phyloP scores from a whole-genome alignment of 139 green algal genomes.

The Tetraselmis chui region DNA sequence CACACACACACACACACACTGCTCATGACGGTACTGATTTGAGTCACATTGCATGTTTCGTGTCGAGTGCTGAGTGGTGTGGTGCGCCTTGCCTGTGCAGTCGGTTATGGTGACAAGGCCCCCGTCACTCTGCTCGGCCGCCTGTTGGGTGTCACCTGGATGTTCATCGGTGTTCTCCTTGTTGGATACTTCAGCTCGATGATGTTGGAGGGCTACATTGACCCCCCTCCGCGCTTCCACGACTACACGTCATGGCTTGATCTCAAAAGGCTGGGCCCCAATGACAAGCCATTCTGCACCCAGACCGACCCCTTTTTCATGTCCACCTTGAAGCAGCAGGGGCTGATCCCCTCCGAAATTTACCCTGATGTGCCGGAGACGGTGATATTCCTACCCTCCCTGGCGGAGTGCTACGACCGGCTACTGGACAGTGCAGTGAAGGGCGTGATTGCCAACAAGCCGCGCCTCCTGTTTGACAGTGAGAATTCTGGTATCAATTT shows the following conservation, averaged over 20 bases:
- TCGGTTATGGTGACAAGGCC: not conserved
- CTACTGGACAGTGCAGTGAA: too few relatives aligned
- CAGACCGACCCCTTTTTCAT: not conserved
- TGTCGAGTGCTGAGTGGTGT: too few relatives aligned
- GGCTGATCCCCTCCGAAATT: not conserved
- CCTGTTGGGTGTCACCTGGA: not conserved
- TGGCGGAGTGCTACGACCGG: not conserved
- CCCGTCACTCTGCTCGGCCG: not conserved
- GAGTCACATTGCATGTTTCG: too few relatives aligned
- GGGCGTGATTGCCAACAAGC: not conserved
- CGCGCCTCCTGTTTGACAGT: not conserved
- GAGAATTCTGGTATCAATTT: not conserved
- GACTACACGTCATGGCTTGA: not conserved
- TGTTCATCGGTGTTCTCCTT: not conserved
- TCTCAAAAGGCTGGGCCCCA: not conserved
- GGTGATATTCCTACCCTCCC: not conserved
- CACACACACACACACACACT: too few relatives aligned
- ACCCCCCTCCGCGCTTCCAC: not conserved
- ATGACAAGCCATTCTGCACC: not conserved
- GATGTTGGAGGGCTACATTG: not conserved
- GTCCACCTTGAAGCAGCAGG: not conserved
- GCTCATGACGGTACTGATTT: too few relatives aligned
- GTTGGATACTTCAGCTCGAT: not conserved
- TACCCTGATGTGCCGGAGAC: not conserved
- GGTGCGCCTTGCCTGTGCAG: not conserved